Percentiles rank a stretch among this genome's conserved stretches.
Evolutionary conservation across 73 alveolate genomes (phyloP).

Genomic region (Paraurostyla sp.): DNA sequence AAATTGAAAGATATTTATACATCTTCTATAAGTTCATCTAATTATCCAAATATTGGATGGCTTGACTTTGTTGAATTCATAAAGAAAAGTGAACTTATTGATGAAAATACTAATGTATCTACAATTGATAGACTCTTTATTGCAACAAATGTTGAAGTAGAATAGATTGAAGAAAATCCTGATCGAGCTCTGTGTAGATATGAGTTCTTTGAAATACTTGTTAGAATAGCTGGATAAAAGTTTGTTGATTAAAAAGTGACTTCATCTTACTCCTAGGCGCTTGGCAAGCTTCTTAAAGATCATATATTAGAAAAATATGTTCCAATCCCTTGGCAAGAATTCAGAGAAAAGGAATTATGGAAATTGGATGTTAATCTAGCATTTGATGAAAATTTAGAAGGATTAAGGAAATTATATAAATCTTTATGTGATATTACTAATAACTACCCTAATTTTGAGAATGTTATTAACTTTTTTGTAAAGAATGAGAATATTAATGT

Average conservation of each 20-base stretch:
- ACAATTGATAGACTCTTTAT: constrained; percentile 72
- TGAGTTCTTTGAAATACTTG: constrained; percentile 69
- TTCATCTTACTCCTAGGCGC: background rate
- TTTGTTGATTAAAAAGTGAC: constrained; percentile 31
- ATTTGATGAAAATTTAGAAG: constrained; percentile 55
- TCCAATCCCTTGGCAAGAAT: constrained; percentile 63
- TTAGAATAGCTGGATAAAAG: constrained; percentile 62
- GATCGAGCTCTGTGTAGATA: constrained; percentile 73
- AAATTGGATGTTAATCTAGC: constrained; percentile 60
- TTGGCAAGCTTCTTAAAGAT: constrained; percentile 8
- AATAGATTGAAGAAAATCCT: constrained; percentile 72
- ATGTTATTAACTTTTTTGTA: constrained; percentile 16
- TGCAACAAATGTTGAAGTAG: constrained; percentile 64
- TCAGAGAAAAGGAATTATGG: constrained; percentile 69
- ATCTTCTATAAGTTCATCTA: background rate
- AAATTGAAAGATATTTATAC: constrained; percentile 1
- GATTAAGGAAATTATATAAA: constrained; percentile 45
- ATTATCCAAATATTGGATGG: constrained; percentile 41
- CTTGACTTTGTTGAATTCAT: constrained; percentile 49
- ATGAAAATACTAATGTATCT: constrained; percentile 14
- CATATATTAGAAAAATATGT: background rate
- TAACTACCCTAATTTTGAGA: background rate
- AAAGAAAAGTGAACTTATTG: constrained; percentile 25
- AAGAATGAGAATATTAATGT: background rate
- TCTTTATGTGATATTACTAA: background rate